A percentile compares a stretch with the other conserved stretches of the same genome.
Evolutionary conservation across 805 yeast genomes (phyloP).

Genomic region (Wickerhamiella qilinensis): DNA sequence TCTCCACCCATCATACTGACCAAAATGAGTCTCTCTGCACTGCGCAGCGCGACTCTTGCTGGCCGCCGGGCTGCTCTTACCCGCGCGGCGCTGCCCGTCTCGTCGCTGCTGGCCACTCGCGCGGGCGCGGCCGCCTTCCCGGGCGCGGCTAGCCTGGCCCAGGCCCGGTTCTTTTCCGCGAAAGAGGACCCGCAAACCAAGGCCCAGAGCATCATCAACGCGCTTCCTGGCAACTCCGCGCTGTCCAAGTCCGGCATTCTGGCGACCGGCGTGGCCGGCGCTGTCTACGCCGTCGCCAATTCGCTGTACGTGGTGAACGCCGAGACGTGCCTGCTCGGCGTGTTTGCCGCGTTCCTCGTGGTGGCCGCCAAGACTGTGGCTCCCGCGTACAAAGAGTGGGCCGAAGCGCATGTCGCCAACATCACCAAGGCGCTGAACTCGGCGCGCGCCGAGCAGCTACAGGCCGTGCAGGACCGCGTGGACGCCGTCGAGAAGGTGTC

Average conservation of each 20-base stretch:
- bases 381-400: slow-evolving; percentile 90
- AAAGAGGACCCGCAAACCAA: slow-evolving; percentile 67
- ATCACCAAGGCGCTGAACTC: slow-evolving; percentile 69
- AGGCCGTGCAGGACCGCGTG: slow-evolving; percentile 87
- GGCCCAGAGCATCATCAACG: slow-evolving; percentile 78
- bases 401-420: slow-evolving; percentile 67
- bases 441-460: slow-evolving; percentile 79
- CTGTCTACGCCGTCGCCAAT: slow-evolving; percentile 84
- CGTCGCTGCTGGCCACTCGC: not conserved
- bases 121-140: too few relatives aligned
- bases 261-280: slow-evolving; percentile 90
- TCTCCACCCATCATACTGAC: not conserved
- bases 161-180: slow-evolving; percentile 19
- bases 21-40: not conserved
- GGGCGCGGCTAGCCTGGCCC: slow-evolving; percentile 6
- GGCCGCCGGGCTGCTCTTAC: not conserved
- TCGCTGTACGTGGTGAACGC: slow-evolving; percentile 87
- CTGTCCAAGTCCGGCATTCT: slow-evolving; percentile 87
- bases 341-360: slow-evolving; percentile 63
- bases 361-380: slow-evolving; percentile 76
- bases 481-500: slow-evolving; percentile 73
- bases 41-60: slow-evolving; percentile 1
- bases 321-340: slow-evolving; percentile 71
- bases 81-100: not conserved
- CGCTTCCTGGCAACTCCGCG: slow-evolving; percentile 80